Base-by-base conservation (phyloP, 2,329 filamentous ascomycete species). In the Aspergillus intermedius region DNA sequence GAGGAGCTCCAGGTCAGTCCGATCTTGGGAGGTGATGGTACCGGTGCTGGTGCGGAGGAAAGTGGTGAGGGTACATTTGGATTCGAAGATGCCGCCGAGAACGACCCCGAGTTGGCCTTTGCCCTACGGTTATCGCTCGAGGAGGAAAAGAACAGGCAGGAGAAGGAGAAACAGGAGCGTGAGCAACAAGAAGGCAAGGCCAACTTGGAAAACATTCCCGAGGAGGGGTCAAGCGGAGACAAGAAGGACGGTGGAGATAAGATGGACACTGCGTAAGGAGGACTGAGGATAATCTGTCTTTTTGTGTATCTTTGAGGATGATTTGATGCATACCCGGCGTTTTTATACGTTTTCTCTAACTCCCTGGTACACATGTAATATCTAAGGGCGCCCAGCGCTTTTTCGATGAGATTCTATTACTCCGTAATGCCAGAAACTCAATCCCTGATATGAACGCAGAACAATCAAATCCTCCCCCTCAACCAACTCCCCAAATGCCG, bases 111-210 rank as follows among this genome's bases (percentile, higher is more conserved):
- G 70, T 76, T 98, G 63, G 93, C 93, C 19, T 81, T 98, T 59
- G 93, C 93, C 46, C 76, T 98, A 66, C 84, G 93, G 55, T 95
- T 98, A 89, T 95, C 88, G 71, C 89, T 95, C 81, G 93, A 98
- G 69, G 93, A 98, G 68, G 93, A 98, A 73, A 94, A 94, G 75
- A 91, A 91, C 53, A 79, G 93, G 61, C 85, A 94, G 71, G 91
- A 95, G 69, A 89, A 89, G 73, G 83, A 86, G 63, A 88, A 86
- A 60, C 83, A 84, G 60, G 82, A 88, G 54, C 85, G 88, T 59
- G 85, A 88, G 58, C 80, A 78, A 58, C 79, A 81, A 40, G 80
- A 87, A 47, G 82, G 82, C 58, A 91, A 91, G 74, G 82, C 82
- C 40, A 81, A 83, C 46, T 76, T 97, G 57, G 89, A 90, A 63